Evolutionary conservation across 805 yeast species (phyloP).

Genomic region (Metschnikowia cubensis): DNA sequence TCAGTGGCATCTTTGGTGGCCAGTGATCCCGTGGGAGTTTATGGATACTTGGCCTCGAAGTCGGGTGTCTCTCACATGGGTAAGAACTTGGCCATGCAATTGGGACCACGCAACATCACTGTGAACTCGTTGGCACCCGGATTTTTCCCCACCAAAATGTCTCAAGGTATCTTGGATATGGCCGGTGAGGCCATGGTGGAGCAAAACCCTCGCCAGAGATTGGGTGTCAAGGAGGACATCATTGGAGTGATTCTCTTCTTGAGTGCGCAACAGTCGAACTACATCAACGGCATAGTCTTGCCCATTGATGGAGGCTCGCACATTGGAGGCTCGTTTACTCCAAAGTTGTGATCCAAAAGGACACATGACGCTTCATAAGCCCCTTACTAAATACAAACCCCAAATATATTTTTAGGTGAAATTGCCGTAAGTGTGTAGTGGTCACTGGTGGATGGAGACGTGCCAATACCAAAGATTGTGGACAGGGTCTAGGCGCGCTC

Average conservation of each 20-base stretch:
- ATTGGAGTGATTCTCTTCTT: constrained; percentile 54
- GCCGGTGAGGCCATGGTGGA: constrained; percentile 46
- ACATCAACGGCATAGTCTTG: constrained; percentile 62
- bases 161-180: constrained; percentile 54
- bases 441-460: not conserved
- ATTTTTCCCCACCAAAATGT: constrained; percentile 72
- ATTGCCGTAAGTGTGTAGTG: no score
- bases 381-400: no score
- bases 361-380: not conserved
- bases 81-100: constrained; percentile 56
- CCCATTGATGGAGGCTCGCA: constrained; percentile 71
- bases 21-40: constrained; percentile 50
- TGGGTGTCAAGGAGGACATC: constrained; percentile 60
- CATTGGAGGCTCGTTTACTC: constrained; percentile 22
- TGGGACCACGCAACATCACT: constrained; percentile 63
- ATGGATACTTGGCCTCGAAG: constrained; percentile 70
- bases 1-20: constrained; percentile 56
- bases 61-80: constrained; percentile 72
- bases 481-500: not conserved
- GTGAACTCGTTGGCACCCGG: constrained; percentile 76
- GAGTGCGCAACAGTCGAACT: constrained; percentile 50
- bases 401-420: no score
- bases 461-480: not conserved
- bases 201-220: constrained; percentile 57
- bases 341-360: constrained; percentile 10